A percentile compares a stretch with the other conserved stretches of the same genome.
phyloP scores from a whole-genome alignment of 2,329 filamentous ascomycete species.

The Cladophialophora carrionii region DNA sequence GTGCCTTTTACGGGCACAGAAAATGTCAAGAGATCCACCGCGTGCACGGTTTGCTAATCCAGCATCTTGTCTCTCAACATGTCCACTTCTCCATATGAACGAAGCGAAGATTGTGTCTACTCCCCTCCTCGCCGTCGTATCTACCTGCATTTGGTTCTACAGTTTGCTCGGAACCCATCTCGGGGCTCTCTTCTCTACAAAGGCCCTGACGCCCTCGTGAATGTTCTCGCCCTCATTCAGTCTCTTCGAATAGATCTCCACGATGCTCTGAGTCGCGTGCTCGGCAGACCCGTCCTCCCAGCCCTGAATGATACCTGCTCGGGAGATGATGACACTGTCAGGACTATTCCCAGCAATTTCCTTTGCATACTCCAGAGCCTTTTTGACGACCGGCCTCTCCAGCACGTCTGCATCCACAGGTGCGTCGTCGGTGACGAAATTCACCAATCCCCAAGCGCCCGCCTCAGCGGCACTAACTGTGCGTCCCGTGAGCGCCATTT shows the following conservation, averaged over 20 bases:
- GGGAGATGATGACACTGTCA: constrained; percentile 72
- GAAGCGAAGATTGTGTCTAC: neutral
- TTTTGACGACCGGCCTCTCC: constrained; percentile 31
- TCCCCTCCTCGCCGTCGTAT: neutral
- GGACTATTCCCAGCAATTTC: constrained; percentile 69
- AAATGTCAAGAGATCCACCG: constrained; percentile 15
- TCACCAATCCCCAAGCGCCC: constrained; percentile 68
- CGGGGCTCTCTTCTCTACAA: constrained; percentile 74
- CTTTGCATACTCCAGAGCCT: constrained; percentile 63
- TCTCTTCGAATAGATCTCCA: constrained; percentile 55
- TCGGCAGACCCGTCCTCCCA: constrained; percentile 73
- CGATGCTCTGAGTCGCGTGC: constrained; percentile 61
- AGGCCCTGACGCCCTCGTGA: constrained; percentile 72
- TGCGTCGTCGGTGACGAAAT: constrained; percentile 38
- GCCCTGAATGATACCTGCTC: constrained; percentile 70
- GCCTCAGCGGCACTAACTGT: constrained; percentile 63
- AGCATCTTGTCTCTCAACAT: neutral
- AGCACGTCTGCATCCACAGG: constrained; percentile 26
- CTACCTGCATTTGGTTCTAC: constrained; percentile 28
- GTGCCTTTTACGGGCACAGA: constrained; percentile 13
- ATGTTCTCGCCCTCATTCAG: constrained; percentile 66
- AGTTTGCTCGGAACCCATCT: constrained; percentile 61
- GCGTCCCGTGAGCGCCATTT: constrained; percentile 71
- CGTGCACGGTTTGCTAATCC: neutral
- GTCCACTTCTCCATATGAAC: constrained; percentile 1